phyloP scores from a whole-genome alignment of 805 yeast species.

The Cephaloascus fragrans region DNA sequence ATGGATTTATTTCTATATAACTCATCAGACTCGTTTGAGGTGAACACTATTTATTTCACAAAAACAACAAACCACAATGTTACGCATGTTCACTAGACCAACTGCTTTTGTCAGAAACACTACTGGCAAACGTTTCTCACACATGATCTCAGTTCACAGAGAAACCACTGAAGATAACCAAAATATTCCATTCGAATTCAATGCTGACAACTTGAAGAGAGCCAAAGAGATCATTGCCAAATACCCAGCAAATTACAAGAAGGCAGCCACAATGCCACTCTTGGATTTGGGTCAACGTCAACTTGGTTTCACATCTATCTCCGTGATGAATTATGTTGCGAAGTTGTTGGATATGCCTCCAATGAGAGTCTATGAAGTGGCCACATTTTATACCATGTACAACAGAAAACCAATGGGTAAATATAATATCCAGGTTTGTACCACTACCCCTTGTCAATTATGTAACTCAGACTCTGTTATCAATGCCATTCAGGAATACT shows the following conservation, averaged over 20 bases:
- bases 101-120: background rate
- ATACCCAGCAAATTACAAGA: constrained; percentile 81
- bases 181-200: constrained; percentile 63
- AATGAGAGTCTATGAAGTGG: constrained; percentile 90
- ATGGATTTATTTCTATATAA: background rate
- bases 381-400: constrained; percentile 88
- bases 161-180: constrained; percentile 61
- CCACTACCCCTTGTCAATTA: constrained; percentile 84
- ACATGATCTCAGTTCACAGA: constrained; percentile 57
- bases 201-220: constrained; percentile 48
- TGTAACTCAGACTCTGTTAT: constrained; percentile 77
- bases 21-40: background rate
- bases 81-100: background rate
- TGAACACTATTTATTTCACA: background rate
- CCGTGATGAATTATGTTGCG: constrained; percentile 88
- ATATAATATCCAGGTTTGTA: constrained; percentile 75
- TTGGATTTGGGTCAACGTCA: constrained; percentile 84
- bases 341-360: constrained; percentile 81
- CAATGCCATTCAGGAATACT: constrained; percentile 52
- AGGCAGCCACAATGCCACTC: constrained; percentile 82
- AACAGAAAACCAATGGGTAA: constrained; percentile 82
- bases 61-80: background rate
- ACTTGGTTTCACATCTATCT: constrained; percentile 73
- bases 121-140: constrained; percentile 18
- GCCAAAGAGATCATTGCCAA: constrained; percentile 70